These are phyloP conservation scores for Kokia cookei DNA, from an alignment of 441 rosid genomes.

Conservation along the genomic window DNA sequence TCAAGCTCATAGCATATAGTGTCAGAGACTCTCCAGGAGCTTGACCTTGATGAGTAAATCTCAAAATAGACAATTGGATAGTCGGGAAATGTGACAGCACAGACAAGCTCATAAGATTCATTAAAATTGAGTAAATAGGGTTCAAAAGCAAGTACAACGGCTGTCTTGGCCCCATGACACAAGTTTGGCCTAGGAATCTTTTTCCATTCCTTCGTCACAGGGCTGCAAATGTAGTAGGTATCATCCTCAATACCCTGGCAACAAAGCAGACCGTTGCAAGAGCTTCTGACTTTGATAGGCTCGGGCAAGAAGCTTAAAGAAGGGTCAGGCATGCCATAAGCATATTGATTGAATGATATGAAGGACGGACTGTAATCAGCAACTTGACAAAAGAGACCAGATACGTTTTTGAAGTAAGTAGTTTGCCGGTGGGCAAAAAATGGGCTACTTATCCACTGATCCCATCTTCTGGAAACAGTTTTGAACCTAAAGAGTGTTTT, in stretches of 20 bases:
- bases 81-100: constrained; percentile 17
- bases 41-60: constrained; percentile 43
- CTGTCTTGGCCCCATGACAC: constrained; percentile 29
- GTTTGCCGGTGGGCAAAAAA: constrained; percentile 34
- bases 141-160: constrained; percentile 31
- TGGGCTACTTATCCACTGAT: constrained; percentile 21
- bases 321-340: constrained; percentile 30
- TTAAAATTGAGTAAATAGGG: constrained; percentile 15
- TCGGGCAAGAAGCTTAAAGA: constrained; percentile 35
- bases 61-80: constrained; percentile 22
- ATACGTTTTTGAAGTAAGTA: constrained; percentile 17
- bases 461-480: constrained; percentile 32
- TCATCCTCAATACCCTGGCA: constrained; percentile 14
- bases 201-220: constrained; percentile 31
- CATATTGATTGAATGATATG: constrained; percentile 14
- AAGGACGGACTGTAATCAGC: constrained; percentile 17
- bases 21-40: constrained; percentile 34
- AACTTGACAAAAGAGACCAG: constrained; percentile 28
- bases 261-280: constrained; percentile 38
- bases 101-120: constrained; percentile 27
- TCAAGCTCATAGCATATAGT: background rate
- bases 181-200: constrained; percentile 24
- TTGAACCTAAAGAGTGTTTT: constrained; percentile 32
- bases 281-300: constrained; percentile 17
- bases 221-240: constrained; percentile 40